Evolutionary conservation across 2,329 filamentous ascomycete species (phyloP).

Genomic region (Colletotrichum sp.): DNA sequence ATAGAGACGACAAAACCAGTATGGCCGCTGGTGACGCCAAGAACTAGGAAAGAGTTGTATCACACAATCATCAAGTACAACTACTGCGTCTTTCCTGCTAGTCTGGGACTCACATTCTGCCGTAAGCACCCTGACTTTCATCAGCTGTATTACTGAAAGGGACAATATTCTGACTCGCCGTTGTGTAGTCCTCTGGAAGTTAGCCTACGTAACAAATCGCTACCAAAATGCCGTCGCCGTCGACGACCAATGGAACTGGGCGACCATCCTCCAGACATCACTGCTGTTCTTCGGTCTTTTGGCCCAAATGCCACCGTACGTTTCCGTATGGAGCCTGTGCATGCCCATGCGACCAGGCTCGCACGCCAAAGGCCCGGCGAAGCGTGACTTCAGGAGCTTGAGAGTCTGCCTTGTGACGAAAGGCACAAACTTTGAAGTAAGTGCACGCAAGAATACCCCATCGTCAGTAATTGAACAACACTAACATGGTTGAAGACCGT

Average conservation of each 20-base stretch:
- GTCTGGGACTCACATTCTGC: not conserved
- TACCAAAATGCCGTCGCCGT: not conserved
- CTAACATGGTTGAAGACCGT: not conserved
- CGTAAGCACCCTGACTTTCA: not conserved
- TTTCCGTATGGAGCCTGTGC: not conserved
- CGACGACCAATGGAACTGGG: not conserved
- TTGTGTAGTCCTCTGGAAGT: not conserved
- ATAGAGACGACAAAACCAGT: not conserved
- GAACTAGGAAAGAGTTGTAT: not conserved
- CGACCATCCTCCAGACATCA: not conserved
- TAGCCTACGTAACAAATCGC: not conserved
- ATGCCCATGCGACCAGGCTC: not conserved
- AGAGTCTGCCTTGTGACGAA: not conserved
- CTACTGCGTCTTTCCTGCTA: not conserved
- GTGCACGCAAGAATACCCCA: not conserved
- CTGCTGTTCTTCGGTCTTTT: not conserved
- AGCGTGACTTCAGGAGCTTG: not conserved
- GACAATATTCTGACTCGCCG: not conserved
- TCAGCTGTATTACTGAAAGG: rapidly evolving
- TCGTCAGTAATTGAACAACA: rapidly evolving
- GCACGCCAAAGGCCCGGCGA: not conserved
- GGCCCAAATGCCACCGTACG: not conserved
- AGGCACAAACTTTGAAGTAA: not conserved
- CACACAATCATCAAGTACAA: not conserved
- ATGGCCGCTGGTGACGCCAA: not conserved